Evolutionary conservation across 2,329 filamentous ascomycete genomes (phyloP), one percentile per base, ranked within the genome.

Genomic region (Colletotrichum incanum): DNA sequence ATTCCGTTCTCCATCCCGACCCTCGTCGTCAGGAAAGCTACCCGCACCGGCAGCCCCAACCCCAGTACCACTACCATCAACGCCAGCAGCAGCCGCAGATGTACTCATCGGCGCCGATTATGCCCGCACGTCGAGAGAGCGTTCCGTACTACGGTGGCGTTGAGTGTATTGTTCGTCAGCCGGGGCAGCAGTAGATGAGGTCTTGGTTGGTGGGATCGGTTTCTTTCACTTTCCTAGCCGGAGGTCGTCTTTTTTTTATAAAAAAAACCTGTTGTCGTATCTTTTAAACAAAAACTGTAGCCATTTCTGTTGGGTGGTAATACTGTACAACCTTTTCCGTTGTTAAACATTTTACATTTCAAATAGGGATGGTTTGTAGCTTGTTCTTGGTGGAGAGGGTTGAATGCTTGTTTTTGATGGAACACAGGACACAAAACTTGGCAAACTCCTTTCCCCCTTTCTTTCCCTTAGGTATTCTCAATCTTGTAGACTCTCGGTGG

Each of bases 361-460:
- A 52, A 3, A 18, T 8, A 47, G 41, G 43, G 50, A 3, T 4
- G n/a, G 16, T 20, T 20, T 11, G 23, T 16, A 28, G 16, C 23
- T 49, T n/a, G 45, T 20, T 37, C 18, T 61, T 28, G 60, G 31
- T 23, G 45, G 65, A 65, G 56, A 64, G 43, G 54, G 54, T 47
- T n/a, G 43, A 20, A 14, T 55, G 54, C 67, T 55, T 55, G 28
- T 60, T 56, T 18, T 62, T 26, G 31, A 18, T 61, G 59, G 47
- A 72, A 47, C 52, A 72, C 70, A 71, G 60, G n/a, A 71, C 70
- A 66, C 60, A 45, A 50, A 72, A 39, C 45, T 50, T n/a, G 45
- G 52, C 52, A 55, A 65, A 56, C 12, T n/a, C 59, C 43, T 52
- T 39, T 39, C 62, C 49, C 31, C 16, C 28, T 39, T 26, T 5